A percentile compares a stretch with the other conserved stretches of the same genome.
These are phyloP conservation scores for Suillus placidus DNA, from an alignment of 768 basidiomycete species.

Conservation along the genomic window DNA sequence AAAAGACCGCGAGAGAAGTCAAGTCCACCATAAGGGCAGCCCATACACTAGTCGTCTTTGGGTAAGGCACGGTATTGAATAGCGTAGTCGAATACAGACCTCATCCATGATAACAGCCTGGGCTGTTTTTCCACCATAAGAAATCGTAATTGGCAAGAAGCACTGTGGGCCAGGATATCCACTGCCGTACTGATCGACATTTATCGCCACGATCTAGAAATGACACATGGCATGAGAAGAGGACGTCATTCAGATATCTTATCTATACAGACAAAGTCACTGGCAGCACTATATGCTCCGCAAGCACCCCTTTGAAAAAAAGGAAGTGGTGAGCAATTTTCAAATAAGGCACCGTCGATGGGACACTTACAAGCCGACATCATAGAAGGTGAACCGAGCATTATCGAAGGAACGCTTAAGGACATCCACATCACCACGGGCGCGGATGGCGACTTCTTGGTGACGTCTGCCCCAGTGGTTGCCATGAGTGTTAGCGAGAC, in stretches of 20 bases:
- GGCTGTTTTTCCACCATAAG: constrained; percentile 60
- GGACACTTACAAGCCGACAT: constrained; percentile 52
- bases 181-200: constrained; percentile 53
- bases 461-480: constrained; percentile 41
- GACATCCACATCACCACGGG: constrained; percentile 43
- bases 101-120: constrained; percentile 63
- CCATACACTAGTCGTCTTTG: constrained; percentile 52
- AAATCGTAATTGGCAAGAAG: constrained; percentile 61
- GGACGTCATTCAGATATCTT: not conserved
- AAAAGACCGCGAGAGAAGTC: constrained; percentile 75
- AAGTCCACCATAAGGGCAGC: constrained; percentile 65
- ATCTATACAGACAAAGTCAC: constrained; percentile 47
- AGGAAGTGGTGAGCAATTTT: constrained; percentile 11
- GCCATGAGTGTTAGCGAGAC: constrained; percentile 31
- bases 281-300: constrained; percentile 40
- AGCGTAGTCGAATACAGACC: constrained; percentile 38
- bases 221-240: constrained; percentile 2
- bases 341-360: constrained; percentile 14
- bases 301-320: constrained; percentile 54
- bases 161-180: constrained; percentile 71
- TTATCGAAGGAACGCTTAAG: constrained; percentile 39
- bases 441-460: constrained; percentile 52
- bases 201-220: constrained; percentile 56
- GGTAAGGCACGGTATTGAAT: constrained; percentile 7
- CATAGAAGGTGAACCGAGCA: constrained; percentile 58